Evolutionary conservation across 2,329 filamentous ascomycete genomes (phyloP).

Genomic region (Pseudogymnoascus sp.): DNA sequence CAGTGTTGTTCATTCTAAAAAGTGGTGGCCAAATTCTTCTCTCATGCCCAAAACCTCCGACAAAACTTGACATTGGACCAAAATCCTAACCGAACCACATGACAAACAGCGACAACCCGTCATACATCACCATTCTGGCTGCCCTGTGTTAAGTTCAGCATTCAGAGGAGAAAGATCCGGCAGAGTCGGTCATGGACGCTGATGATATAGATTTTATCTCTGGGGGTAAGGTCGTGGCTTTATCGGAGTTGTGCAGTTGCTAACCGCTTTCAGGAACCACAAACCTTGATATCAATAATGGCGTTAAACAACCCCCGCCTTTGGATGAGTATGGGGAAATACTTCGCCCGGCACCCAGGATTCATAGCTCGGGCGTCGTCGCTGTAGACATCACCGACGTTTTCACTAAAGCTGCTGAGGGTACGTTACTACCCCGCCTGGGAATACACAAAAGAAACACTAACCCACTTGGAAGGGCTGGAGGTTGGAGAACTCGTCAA

Average conservation of each 20-base stretch:
- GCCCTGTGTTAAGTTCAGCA: neutral
- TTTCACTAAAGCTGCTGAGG: constrained; percentile 44
- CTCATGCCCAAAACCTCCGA: neutral
- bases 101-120: neutral
- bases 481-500: constrained; percentile 78
- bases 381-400: constrained; percentile 49
- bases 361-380: constrained; percentile 39
- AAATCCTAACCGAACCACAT: constrained; percentile 9
- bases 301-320: constrained; percentile 13
- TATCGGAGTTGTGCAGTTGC: neutral
- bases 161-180: neutral
- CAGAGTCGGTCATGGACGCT: constrained; percentile 19
- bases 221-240: constrained; percentile 16
- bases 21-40: neutral
- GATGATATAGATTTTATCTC: constrained; percentile 19
- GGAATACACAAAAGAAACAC: neutral
- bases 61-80: constrained; percentile 4
- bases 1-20: neutral
- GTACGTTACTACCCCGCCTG: constrained; percentile 32
- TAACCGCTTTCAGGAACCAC: constrained; percentile 20
- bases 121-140: neutral
- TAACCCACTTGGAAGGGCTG: constrained; percentile 47
- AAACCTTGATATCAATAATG: constrained; percentile 23
- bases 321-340: constrained; percentile 21
- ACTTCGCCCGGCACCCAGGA: constrained; percentile 24